phyloP scores from a whole-genome alignment of 192 early-diverging fungal species.

The Dissophora ornata region DNA sequence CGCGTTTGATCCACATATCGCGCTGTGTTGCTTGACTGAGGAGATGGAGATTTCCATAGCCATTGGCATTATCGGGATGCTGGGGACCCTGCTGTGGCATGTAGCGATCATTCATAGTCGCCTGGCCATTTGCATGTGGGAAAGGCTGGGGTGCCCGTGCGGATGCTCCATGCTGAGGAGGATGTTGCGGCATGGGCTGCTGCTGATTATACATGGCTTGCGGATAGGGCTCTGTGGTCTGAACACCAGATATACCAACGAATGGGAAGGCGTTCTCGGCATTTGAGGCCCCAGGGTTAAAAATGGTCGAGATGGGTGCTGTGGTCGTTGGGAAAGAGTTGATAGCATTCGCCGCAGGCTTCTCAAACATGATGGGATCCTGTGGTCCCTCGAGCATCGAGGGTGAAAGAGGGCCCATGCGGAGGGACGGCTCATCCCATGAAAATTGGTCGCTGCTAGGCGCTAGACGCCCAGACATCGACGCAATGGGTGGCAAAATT shows the following conservation, averaged over 20 bases:
- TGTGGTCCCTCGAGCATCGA: constrained; percentile 81
- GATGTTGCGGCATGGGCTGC: constrained; percentile 6
- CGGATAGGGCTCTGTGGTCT: constrained; percentile 32
- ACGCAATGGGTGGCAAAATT: constrained; percentile 76
- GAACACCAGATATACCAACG: constrained; percentile 22
- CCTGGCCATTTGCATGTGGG: constrained; percentile 26
- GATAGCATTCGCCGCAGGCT: constrained; percentile 1
- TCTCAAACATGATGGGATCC: constrained; percentile 41
- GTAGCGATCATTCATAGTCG: constrained; percentile 44
- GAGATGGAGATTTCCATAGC: constrained; percentile 35
- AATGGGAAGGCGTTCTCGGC: constrained; percentile 31
- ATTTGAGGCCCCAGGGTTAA: constrained; percentile 13
- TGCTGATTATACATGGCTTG: constrained; percentile 30
- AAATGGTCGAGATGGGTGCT: constrained; percentile 20
- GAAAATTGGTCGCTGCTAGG: constrained; percentile 48
- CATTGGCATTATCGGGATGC: constrained; percentile 20
- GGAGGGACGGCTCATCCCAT: constrained; percentile 73
- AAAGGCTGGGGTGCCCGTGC: constrained; percentile 21
- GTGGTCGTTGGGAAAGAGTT: constrained; percentile 26
- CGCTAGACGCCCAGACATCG: constrained; percentile 60
- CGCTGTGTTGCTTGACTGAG: constrained; percentile 42
- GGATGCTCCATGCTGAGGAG: constrained; percentile 11
- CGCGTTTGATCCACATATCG: constrained; percentile 48
- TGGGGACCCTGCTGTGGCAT: constrained; percentile 16
- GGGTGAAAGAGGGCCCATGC: constrained; percentile 80